Evolutionary conservation across 345 rosid genomes (phyloP), one percentile per base, ranked within the genome.

Genomic region (Ricinus communis): DNA sequence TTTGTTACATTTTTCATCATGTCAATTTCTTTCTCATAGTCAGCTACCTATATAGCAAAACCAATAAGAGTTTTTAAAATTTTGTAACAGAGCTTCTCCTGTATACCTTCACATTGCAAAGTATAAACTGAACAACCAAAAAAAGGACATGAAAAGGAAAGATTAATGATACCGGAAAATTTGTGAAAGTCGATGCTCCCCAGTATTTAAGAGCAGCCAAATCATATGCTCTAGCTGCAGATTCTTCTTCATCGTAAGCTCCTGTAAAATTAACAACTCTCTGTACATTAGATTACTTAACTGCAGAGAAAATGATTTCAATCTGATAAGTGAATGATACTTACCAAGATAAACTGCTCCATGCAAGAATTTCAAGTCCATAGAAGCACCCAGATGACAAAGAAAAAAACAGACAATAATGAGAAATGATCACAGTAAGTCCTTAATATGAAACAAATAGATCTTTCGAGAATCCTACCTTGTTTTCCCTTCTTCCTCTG

Each of bases 401-500:
- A n/a, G n/a, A n/a, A n/a, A n/a, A n/a, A n/a, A 31, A 40, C 49
- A 62, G 24, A 66, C 24, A n/a, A 68, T 8, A 56, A 51, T 28
- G 1, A 62, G 10, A 0, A 53, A 27, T 16, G n/a, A 53, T 9
- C 19, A 19, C 10, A 58, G 4, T 7, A 38, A 12, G 5, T 13
- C 4, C 14, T 14, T 13, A 24, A 41, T n/a, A n/a, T 52, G 25
- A 0, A 50, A 18, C 3, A 70, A 40, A n/a, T 6, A 67, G 4
- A 33, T 33, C 2, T 33, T 33, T 33, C 38, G 6, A 33, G 38
- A 33, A 33, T 33, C 2, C 6, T 33, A 77, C 83, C 82, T 77
- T 83, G 83, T 31, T 83, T 83, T 33, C 86, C 86, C 33, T 83
- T 83, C 76, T 82, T 82, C 71, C 76, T 79, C 30, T 74, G 83